Base-by-base conservation (phyloP, 805 yeast genomes). In the Saturnispora bothae region DNA sequence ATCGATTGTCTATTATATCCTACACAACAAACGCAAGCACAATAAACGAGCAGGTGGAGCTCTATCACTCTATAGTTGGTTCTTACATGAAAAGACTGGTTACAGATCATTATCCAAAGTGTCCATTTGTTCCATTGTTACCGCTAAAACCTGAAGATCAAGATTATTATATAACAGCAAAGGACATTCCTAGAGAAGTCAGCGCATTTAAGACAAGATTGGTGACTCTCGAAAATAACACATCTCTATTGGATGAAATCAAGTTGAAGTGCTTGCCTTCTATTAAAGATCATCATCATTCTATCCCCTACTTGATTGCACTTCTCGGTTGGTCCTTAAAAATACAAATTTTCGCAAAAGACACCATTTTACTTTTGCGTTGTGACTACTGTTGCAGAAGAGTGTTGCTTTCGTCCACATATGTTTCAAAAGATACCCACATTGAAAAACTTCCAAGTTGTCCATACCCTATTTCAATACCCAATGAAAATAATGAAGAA, bases 301-400 rank as follows among this genome's bases (percentile, higher is more conserved):
- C 6, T 12, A 10, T 10, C 16, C 22, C 22, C 18, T 30, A 18
- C 22, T 18, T 34, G 34, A 20, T 41, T 6, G 15, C 15, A 5
- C 13, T 26, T 10, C 15, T 26, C 5, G 68, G 69, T 1, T 65
- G 69, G 68, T 55, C 49, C 16, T 41, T 61, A 10, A 53, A 48
- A 33, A 46, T 48, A 10, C 60, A 57, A 25, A 42, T 40, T 12
- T 52, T 52, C 23, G 52, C 53, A 0, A 32, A 47, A 12, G 51
- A 50, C 7, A 50, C 48, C 6, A 40, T 60, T 20, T 38, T 51
- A 3, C 41, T 65, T 2, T 40, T 64, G 27, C 43, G 43, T 15
- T 64, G 67, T 34, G 37, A 47, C 14, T 55, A 53, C 27, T 65
- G 68, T 41, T 56, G 60, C 2, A 47, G 68, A 42, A 48, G 68